These are phyloP conservation scores for Umbelopsis ramanniana DNA, from an alignment of 192 early-diverging fungal genomes.

Conservation along the genomic window DNA sequence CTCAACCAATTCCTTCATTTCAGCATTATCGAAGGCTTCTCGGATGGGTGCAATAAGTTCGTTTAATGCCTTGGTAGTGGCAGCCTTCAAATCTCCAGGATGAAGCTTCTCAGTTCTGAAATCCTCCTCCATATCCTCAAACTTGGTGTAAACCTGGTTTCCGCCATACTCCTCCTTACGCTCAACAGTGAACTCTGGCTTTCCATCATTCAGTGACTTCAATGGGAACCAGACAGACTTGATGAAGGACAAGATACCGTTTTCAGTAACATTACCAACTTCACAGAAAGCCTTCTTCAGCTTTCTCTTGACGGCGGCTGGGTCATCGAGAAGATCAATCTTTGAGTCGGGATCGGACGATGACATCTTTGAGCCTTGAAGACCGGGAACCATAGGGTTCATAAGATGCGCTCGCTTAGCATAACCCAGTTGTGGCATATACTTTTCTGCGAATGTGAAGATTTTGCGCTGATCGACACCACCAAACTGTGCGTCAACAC, in stretches of 20 bases:
- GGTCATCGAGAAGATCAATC: constrained; percentile 92
- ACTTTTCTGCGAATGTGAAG: constrained; percentile 96
- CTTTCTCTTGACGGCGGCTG: constrained; percentile 81
- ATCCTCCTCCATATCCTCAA: constrained; percentile 78
- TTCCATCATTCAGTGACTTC: constrained; percentile 63
- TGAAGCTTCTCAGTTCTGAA: constrained; percentile 88
- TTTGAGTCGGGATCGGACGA: constrained; percentile 97
- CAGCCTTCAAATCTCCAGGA: constrained; percentile 94
- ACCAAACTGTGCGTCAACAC: constrained; percentile 94
- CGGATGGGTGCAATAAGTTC: constrained; percentile 87
- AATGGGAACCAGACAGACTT: constrained; percentile 91
- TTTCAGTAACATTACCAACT: constrained; percentile 89
- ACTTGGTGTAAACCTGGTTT: constrained; percentile 72
- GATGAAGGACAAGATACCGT: constrained; percentile 91
- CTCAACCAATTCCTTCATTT: constrained; percentile 72
- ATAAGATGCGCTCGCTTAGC: constrained; percentile 97
- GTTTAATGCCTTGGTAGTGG: constrained; percentile 84
- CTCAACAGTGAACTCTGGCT: constrained; percentile 65
- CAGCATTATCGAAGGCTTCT: constrained; percentile 70
- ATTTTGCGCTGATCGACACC: constrained; percentile 99
- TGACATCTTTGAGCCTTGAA: constrained; percentile 94
- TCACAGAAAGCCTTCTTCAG: constrained; percentile 97
- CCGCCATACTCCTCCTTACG: constrained; percentile 95
- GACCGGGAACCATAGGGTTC: constrained; percentile 97
- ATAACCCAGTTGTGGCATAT: constrained; percentile 92